Evolutionary conservation across 1,139 yeast genomes (phyloP).

Genomic region (Zygosaccharomyces sapae): DNA sequence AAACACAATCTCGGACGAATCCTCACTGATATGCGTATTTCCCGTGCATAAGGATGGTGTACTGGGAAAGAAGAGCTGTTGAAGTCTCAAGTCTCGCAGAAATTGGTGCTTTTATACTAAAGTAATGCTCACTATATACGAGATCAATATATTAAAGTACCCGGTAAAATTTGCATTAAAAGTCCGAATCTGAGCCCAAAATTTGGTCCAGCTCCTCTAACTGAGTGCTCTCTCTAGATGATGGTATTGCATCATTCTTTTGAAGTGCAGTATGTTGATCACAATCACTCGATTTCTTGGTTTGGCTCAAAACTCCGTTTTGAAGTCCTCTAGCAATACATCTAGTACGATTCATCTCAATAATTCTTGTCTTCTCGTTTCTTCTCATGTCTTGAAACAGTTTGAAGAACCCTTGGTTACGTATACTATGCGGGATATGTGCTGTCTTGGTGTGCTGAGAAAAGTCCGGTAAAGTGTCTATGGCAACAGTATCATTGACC

Average conservation of each 20-base stretch:
- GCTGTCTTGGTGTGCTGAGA: constrained; percentile 8
- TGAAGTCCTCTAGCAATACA: constrained; percentile 25
- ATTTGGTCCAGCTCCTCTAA: constrained; percentile 13
- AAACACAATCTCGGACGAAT: constrained; percentile 99
- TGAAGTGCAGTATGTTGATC: constrained; percentile 1
- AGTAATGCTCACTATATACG: not conserved
- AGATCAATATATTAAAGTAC: no score
- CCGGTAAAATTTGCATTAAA: no score
- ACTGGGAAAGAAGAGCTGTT: constrained; percentile 8
- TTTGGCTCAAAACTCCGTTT: constrained; percentile 8
- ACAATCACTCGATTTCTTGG: not conserved
- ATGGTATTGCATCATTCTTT: not conserved
- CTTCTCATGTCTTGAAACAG: constrained; percentile 20
- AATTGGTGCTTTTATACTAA: constrained; percentile 4
- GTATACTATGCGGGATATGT: constrained; percentile 22
- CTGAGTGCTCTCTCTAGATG: not conserved
- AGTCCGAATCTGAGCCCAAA: constrained; percentile 25
- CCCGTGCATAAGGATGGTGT: constrained; percentile 97
- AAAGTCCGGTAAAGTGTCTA: constrained; percentile 26
- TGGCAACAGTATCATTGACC: constrained; percentile 21
- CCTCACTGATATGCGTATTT: constrained; percentile 99
- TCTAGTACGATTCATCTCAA: constrained; percentile 29
- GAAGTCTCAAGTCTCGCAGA: not conserved
- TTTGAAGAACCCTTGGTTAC: constrained; percentile 14
- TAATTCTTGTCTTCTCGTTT: constrained; percentile 17